These are phyloP conservation scores for Platanthera zijinensis DNA, from an alignment of 106 monocot genomes.

Conservation along the genomic window DNA sequence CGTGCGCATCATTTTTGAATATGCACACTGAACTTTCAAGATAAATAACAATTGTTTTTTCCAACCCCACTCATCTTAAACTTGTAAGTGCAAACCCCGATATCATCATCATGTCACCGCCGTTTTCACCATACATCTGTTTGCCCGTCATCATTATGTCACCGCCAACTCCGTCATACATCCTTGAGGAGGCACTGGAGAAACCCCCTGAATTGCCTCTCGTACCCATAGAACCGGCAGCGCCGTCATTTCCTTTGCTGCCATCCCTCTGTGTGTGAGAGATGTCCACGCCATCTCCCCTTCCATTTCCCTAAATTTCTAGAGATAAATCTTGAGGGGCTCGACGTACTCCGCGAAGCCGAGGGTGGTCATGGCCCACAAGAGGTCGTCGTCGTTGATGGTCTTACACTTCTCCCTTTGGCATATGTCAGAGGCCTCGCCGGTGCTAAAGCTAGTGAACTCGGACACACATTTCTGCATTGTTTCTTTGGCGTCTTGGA, in stretches of 20 bases:
- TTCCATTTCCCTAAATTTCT: slow-evolving; percentile 54
- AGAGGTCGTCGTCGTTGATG: slow-evolving; percentile 61
- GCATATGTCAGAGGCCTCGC: slow-evolving; percentile 49
- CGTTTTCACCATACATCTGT: slow-evolving; percentile 9
- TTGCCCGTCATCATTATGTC: slow-evolving; percentile 13
- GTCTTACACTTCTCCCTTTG: slow-evolving; percentile 55
- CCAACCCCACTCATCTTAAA: too few species aligned
- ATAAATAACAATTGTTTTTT: too few species aligned
- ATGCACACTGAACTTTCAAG: too few species aligned
- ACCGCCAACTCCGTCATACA: slow-evolving; percentile 2
- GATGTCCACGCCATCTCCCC: slow-evolving; percentile 30
- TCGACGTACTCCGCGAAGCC: slow-evolving; percentile 70
- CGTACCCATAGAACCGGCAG: background rate
- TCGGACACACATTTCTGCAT: slow-evolving; percentile 46
- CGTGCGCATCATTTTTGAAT: too few species aligned
- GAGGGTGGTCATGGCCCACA: slow-evolving; percentile 78
- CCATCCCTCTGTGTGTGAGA: slow-evolving; percentile 6
- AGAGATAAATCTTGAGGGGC: slow-evolving; percentile 59
- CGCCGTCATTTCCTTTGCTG: background rate
- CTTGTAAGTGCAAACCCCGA: too few species aligned
- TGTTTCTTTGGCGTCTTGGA: slow-evolving; percentile 49
- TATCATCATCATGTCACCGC: too few species aligned
- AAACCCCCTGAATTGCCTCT: slow-evolving; percentile 15
- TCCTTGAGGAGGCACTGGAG: background rate
- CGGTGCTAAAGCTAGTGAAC: slow-evolving; percentile 50